Conservation (phyloP, 2,329 filamentous ascomycete species). For the Alternaria sp. region DNA sequence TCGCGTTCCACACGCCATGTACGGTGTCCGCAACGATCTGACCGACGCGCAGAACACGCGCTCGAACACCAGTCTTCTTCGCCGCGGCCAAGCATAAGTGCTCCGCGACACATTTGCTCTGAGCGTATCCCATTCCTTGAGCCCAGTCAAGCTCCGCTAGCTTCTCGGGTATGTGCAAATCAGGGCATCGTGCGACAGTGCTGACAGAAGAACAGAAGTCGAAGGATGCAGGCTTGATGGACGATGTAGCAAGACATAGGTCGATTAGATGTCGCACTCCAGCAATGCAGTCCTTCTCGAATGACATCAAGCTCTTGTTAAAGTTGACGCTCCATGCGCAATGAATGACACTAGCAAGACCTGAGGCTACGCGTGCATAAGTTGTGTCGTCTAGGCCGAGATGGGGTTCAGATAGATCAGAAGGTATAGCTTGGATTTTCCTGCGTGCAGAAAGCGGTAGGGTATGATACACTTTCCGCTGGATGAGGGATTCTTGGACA, state of each 20-base stretch:
- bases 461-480: slow-evolving; percentile 50
- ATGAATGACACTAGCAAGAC: slow-evolving; percentile 59
- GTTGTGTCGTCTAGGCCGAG: slow-evolving; percentile 52
- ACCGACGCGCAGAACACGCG: slow-evolving; percentile 47
- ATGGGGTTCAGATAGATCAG: slow-evolving; percentile 50
- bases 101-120: slow-evolving; percentile 61
- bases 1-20: slow-evolving; percentile 60
- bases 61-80: slow-evolving; percentile 25
- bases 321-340: slow-evolving; percentile 67
- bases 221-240: slow-evolving; percentile 50
- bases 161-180: slow-evolving; percentile 20
- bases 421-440: slow-evolving; percentile 50
- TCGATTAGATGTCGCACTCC: slow-evolving; percentile 58
- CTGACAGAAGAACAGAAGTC: slow-evolving; percentile 59
- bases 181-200: slow-evolving; percentile 53
- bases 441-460: slow-evolving; percentile 28
- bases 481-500: slow-evolving; percentile 47
- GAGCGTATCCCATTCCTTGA: slow-evolving; percentile 62
- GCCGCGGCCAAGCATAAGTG: slow-evolving; percentile 47
- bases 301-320: slow-evolving; percentile 60
- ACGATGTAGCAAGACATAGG: slow-evolving; percentile 48
- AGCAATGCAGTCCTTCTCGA: slow-evolving; percentile 58
- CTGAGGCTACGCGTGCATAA: slow-evolving; percentile 15
- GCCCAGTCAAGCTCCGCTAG: slow-evolving; percentile 52
- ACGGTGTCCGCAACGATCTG: slow-evolving; percentile 61